Evolutionary conservation across 192 early-diverging fungal genomes (phyloP).

Genomic region (Coemansia sp.): DNA sequence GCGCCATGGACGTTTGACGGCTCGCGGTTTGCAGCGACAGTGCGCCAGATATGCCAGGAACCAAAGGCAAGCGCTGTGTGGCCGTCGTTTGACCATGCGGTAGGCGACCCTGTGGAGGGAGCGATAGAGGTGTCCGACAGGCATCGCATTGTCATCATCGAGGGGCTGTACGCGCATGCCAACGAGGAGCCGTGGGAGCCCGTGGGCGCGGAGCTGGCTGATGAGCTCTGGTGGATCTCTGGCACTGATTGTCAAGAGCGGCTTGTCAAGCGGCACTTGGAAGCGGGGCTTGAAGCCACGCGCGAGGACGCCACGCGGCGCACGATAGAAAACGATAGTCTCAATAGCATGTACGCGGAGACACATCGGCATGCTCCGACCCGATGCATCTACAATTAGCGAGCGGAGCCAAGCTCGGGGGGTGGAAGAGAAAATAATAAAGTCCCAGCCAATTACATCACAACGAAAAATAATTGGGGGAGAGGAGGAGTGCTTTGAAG

Average conservation of each 20-base stretch:
- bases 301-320: constrained; percentile 29
- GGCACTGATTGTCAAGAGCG: constrained; percentile 30
- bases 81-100: constrained; percentile 59
- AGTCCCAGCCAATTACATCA: background rate
- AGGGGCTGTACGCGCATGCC: constrained; percentile 59
- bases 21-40: constrained; percentile 23
- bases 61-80: constrained; percentile 7
- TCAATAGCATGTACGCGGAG: constrained; percentile 35
- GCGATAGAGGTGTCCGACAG: constrained; percentile 36
- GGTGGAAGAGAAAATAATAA: too few relatives aligned
- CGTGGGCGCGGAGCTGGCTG: constrained; percentile 21
- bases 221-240: constrained; percentile 59
- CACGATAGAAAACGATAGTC: constrained; percentile 29
- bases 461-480: background rate
- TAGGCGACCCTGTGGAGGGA: constrained; percentile 55
- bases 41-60: constrained; percentile 14
- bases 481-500: background rate
- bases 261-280: constrained; percentile 51
- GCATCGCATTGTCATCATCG: constrained; percentile 57
- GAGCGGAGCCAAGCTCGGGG: background rate
- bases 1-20: constrained; percentile 63
- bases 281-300: constrained; percentile 37
- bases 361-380: constrained; percentile 29
- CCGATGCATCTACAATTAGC: constrained; percentile 27
- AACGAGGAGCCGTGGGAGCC: constrained; percentile 45